A percentile compares a stretch with the other conserved stretches of the same genome.
Conservation (phyloP, 1,284 basidiomycete species). For the Wolfiporia cocos region DNA sequence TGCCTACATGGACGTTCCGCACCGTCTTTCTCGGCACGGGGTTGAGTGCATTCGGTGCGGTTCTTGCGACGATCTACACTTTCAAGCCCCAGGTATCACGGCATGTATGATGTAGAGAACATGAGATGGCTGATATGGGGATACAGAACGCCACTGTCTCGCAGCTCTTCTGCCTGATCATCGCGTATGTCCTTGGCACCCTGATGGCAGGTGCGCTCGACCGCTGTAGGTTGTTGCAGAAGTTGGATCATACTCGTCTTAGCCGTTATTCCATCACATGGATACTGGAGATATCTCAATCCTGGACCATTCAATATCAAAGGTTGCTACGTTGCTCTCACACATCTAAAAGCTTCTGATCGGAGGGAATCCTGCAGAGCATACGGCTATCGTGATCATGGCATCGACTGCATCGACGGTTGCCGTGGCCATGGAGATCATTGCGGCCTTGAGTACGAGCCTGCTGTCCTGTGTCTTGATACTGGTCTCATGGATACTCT, state of each 20-base stretch:
- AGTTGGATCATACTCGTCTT: neutral
- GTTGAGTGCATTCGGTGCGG: constrained; percentile 55
- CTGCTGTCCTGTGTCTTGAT: too few species aligned
- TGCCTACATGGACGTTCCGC: constrained; percentile 55
- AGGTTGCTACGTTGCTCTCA: too few species aligned
- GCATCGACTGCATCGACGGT: constrained; percentile 57
- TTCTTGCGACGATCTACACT: constrained; percentile 53
- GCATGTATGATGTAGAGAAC: neutral
- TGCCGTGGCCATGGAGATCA: constrained; percentile 60
- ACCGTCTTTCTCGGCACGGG: constrained; percentile 54
- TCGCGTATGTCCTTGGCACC: constrained; percentile 56
- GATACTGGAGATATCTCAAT: constrained; percentile 48
- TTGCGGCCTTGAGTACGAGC: constrained; percentile 52
- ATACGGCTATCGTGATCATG: constrained; percentile 65
- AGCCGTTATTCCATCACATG: constrained; percentile 38
- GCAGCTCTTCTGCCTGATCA: constrained; percentile 47
- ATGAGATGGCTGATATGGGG: neutral
- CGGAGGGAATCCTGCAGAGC: too few species aligned
- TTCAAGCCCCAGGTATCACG: constrained; percentile 43
- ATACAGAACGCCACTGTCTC: constrained; percentile 49
- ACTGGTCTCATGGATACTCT: too few species aligned
- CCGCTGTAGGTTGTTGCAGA: constrained; percentile 12
- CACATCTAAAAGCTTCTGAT: too few species aligned
- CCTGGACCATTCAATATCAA: constrained; percentile 58
- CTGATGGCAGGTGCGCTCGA: constrained; percentile 45